A percentile compares a stretch with the other conserved stretches of the same genome.
phyloP scores from a whole-genome alignment of 2,329 filamentous ascomycete species.

The Xylariaceae sp. region DNA sequence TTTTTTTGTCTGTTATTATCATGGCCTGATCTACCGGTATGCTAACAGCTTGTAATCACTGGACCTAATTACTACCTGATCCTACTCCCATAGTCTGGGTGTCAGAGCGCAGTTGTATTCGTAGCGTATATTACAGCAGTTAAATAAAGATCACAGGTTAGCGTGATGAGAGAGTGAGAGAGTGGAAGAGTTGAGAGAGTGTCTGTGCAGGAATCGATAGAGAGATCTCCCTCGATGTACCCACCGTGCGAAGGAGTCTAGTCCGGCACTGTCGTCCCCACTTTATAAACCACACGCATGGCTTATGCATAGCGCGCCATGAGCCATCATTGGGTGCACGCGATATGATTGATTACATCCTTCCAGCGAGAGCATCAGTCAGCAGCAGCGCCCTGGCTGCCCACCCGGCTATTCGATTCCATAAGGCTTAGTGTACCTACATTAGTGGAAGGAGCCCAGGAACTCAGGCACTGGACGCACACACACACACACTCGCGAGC shows the following conservation, averaged over 20 bases:
- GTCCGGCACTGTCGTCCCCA: neutral
- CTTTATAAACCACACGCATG: neutral
- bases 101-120: too few relatives aligned
- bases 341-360: neutral
- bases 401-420: neutral
- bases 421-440: neutral
- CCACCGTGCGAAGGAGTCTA: neutral
- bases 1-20: too few relatives aligned
- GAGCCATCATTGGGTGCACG: too few relatives aligned
- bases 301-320: neutral
- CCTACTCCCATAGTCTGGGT: too few relatives aligned
- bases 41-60: too few relatives aligned
- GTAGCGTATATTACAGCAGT: too few relatives aligned
- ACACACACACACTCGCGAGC: neutral
- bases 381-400: neutral
- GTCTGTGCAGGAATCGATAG: neutral
- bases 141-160: too few relatives aligned
- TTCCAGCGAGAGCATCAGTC: neutral
- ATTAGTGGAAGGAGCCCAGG: neutral
- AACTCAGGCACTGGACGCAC: neutral
- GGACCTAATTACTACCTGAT: too few relatives aligned
- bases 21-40: too few relatives aligned
- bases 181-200: too few relatives aligned
- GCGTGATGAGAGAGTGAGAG: too few relatives aligned
- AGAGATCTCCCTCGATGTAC: neutral